These are phyloP conservation scores for Phaseolus lunatus DNA, from an alignment of 306 rosid species.

Conservation along the genomic window DNA sequence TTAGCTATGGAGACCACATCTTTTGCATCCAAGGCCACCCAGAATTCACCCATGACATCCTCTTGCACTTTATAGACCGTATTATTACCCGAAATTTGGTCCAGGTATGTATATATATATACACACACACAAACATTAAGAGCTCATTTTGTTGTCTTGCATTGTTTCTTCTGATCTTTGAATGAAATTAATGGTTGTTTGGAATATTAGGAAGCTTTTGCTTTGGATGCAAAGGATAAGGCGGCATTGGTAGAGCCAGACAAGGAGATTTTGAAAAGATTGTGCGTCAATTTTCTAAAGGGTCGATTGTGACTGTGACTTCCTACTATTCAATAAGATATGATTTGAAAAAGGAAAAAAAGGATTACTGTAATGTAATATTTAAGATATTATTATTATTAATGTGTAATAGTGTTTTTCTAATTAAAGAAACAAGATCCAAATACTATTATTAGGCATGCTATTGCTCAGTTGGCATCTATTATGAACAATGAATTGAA, in stretches of 20 bases:
- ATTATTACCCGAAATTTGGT: conserved; percentile 57
- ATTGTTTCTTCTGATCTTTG: neutral
- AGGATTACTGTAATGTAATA: neutral
- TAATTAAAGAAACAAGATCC: neutral
- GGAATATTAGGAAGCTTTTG: conserved; percentile 57
- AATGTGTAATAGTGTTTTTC: neutral
- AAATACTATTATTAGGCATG: no score
- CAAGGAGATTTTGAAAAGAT: conserved; percentile 68
- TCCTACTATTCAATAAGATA: neutral
- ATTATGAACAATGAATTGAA: neutral
- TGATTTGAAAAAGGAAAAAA: neutral
- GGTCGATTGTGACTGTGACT: conserved; percentile 30
- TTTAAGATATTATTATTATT: neutral
- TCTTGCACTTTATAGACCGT: conserved; percentile 74
- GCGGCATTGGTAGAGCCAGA: conserved; percentile 62
- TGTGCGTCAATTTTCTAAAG: conserved; percentile 76
- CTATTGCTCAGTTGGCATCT: neutral
- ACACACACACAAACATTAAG: neutral
- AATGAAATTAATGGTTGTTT: neutral
- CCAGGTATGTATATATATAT: no score
- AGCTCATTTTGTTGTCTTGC: neutral
- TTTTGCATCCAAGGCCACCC: conserved; percentile 98
- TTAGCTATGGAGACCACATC: conserved; percentile 72
- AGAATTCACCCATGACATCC: conserved; percentile 82
- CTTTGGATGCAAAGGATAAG: conserved; percentile 58